Conservation (phyloP, 305 asterid species). For the Rubia peregrina region DNA sequence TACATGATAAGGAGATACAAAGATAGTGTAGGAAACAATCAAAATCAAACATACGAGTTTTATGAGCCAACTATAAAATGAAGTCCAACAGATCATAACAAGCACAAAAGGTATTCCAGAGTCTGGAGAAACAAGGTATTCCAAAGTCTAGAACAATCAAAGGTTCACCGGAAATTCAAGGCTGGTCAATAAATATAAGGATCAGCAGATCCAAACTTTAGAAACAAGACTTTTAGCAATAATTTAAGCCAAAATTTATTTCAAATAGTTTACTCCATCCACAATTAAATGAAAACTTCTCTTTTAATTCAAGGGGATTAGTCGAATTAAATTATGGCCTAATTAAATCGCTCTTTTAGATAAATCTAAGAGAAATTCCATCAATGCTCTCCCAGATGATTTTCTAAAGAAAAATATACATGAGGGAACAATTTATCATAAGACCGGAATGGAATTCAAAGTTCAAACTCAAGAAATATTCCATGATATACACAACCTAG, state of each 20-base stretch:
- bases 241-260: neutral
- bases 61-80: slow-evolving; percentile 2
- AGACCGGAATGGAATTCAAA: neutral
- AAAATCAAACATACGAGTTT: too few relatives aligned
- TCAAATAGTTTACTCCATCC: neutral
- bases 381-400: neutral
- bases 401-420: neutral
- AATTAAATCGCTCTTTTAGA: neutral
- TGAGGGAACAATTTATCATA: neutral
- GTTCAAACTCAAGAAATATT: neutral
- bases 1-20: too few relatives aligned
- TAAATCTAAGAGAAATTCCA: neutral
- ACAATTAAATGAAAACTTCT: too few relatives aligned
- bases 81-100: neutral
- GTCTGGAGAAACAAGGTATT: neutral
- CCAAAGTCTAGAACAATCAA: neutral
- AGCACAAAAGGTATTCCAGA: neutral
- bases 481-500: neutral
- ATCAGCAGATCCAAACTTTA: neutral
- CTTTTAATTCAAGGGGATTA: neutral
- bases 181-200: neutral
- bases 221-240: too few relatives aligned
- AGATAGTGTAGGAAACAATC: too few relatives aligned
- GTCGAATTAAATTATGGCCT: too few relatives aligned
- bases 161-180: neutral